phyloP scores from a whole-genome alignment of 768 basidiomycete species.

The Coprinopsis sp. region DNA sequence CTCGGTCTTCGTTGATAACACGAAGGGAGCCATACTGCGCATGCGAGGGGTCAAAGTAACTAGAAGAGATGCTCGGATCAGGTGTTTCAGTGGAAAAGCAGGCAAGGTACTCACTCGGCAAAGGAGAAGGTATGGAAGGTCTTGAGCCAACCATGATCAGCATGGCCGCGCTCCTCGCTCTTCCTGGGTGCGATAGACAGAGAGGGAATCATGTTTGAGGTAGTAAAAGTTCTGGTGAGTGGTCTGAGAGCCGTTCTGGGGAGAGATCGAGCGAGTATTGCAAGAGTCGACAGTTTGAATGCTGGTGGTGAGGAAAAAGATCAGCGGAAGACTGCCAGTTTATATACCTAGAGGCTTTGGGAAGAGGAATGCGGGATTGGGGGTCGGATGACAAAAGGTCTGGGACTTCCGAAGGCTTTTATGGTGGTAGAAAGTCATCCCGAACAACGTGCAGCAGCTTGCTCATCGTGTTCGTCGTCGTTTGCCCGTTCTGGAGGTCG shows the following conservation, averaged over 20 bases:
- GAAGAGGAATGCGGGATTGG: background rate
- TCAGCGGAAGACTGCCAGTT: background rate
- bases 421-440: too few species aligned
- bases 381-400: background rate
- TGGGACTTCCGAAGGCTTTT: background rate
- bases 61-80: slow-evolving; percentile 14
- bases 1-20: slow-evolving; percentile 93
- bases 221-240: slow-evolving; percentile 5
- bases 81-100: slow-evolving; percentile 14
- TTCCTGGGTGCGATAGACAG: slow-evolving; percentile 47
- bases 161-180: slow-evolving; percentile 63
- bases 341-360: too few species aligned
- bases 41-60: slow-evolving; percentile 58
- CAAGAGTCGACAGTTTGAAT: too few species aligned
- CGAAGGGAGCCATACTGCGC: slow-evolving; percentile 69
- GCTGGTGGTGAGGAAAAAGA: background rate
- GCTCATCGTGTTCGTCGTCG: background rate
- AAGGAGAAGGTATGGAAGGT: slow-evolving; percentile 84
- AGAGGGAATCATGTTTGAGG: slow-evolving; percentile 18
- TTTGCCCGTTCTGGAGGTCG: background rate
- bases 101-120: slow-evolving; percentile 43
- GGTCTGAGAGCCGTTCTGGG: background rate
- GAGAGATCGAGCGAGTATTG: background rate
- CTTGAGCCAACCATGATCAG: slow-evolving; percentile 84
- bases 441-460: background rate